Evolutionary conservation across 2,329 filamentous ascomycete species (phyloP).

Genomic region (Hymenoscyphus occultus): DNA sequence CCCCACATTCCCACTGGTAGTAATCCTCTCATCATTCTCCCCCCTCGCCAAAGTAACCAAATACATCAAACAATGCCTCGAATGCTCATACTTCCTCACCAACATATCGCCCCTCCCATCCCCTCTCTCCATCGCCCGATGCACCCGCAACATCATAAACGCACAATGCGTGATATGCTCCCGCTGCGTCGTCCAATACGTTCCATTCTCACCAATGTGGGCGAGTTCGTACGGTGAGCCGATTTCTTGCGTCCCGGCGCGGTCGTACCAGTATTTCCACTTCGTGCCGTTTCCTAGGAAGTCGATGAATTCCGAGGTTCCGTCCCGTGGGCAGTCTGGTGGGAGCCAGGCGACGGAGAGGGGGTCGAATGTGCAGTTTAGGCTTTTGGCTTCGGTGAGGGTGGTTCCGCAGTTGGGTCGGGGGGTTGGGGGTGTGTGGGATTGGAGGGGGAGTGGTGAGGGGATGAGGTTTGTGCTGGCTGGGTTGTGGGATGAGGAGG

Average conservation of each 20-base stretch:
- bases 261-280: not conserved
- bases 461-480: not conserved
- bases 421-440: not conserved
- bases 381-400: not conserved
- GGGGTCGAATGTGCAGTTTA: not conserved
- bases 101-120: not conserved
- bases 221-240: not conserved
- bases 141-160: not conserved
- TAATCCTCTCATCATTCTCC: not conserved
- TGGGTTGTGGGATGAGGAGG: not conserved
- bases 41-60: not conserved
- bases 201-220: not conserved
- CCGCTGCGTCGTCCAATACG: not conserved
- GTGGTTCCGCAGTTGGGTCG: not conserved
- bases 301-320: not conserved
- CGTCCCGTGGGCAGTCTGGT: not conserved
- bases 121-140: not conserved
- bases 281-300: not conserved
- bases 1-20: not conserved
- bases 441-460: not conserved
- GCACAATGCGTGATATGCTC: not conserved
- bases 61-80: not conserved
- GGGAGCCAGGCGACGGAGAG: not conserved
- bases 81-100: not conserved
- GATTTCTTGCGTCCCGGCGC: not conserved